Base-by-base conservation (phyloP, 2,329 filamentous ascomycete species). In the Iodosphaeria phyllophila region DNA sequence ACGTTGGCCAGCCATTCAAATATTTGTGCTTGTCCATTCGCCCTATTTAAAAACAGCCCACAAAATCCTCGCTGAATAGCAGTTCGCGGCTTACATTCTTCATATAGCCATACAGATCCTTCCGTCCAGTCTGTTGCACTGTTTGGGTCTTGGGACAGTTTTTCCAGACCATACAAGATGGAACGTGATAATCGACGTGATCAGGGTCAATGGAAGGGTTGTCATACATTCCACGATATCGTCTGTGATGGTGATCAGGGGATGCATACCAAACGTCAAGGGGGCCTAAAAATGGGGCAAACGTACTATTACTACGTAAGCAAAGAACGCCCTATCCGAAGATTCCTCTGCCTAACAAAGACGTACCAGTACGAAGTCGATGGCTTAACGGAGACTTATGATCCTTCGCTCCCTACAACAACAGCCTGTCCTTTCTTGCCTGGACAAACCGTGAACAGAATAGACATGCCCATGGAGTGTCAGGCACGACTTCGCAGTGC, bases 241-340 rank as follows among this genome's bases (percentile, higher is more conserved):
- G 71, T 80, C 38, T 82, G 74, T 39, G 80, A 91, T 49, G 79
- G 82, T 29, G 61, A 74, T 31, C 46, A 57, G 24, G 48, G 56
- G 36, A 58, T 18, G 20, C 49, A 48, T 13, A 52, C 58, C 17
- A 68, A 66, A 38, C 67, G 80, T 38, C 66, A 67, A 36, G 83
- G 83, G 29, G 84, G 77, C 26, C 61, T 93, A 34, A 89, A 76
- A 49, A 92, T 92, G 78, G 84, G 84, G 22, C 71, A 76, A 31
- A 89, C 75, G 10, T 93, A 93, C 51, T 93, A 86, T 64, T 95
- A 92, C 58, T 93, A 89, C 52, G 82, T 91, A 57, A 52, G 77
- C 61, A 12, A 19, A 24, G 14, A 14, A 18, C 13, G 25, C 33
- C 32, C 22, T 29, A 39, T 19, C 36, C 32, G 28, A 32, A 31